Evolutionary conservation across 2,329 filamentous ascomycete species (phyloP), one percentile per base, ranked within the genome.

Genomic region (Amphichorda felina): DNA sequence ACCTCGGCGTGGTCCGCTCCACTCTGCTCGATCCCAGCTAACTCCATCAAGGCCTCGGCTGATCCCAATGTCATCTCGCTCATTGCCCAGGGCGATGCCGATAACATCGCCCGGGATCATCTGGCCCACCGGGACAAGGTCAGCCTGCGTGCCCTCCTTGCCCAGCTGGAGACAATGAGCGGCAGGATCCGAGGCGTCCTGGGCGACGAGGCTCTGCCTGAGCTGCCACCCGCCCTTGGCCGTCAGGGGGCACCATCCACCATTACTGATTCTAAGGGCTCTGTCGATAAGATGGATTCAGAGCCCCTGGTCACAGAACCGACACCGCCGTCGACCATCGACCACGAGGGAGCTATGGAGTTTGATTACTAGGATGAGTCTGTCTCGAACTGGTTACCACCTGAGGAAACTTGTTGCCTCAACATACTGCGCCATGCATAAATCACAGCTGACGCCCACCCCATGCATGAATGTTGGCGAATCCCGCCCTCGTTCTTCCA

Each of bases 121-220:
- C 50, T 75, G 15, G 54, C 51, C 13, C 47, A 54, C 3, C 49
- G 53, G 17, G 68, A 74, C 43, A 57, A 56, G 39, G 46, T 55
- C 25, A 57, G 64, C 34, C 60, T 75, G 14, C 59, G 63, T 29
- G 61, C 62, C 25, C 64, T 71, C 49, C 57, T 70, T 8, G 56
- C 57, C 14, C 63, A 68, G 39, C 57, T 65, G 41, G 61, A 71
- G 31, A 53, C 57, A 17, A 53, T 71, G 50, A 54, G 53, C 25
- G 48, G 50, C n/a, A 53, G 51, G 14, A 64, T 73, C 41, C 55
- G 55, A 18, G 49, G 56, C 34, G 40, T 61, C 14, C 56, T 68
- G 4, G 57, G 55, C 28, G 55, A 55, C 24, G 47, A 47, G n/a
- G 21, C 30, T 4, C 11, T 18, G 29, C 39, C 30, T 14, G 14